Evolutionary conservation across 2,329 filamentous ascomycete genomes (phyloP), one percentile per base, ranked within the genome.

Genomic region (Pestalotiopsis sp.): DNA sequence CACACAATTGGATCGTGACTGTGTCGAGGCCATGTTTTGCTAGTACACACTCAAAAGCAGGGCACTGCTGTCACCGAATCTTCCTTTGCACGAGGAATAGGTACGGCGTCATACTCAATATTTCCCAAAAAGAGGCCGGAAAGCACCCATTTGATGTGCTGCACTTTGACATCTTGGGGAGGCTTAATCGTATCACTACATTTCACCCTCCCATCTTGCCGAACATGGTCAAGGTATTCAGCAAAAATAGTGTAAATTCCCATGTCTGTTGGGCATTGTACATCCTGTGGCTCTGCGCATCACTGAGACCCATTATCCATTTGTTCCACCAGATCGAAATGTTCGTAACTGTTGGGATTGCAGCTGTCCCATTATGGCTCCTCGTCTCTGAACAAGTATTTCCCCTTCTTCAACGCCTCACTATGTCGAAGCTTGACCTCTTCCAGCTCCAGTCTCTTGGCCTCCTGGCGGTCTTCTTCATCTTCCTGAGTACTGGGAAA

Each of bases 401-500:
- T 85, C 0, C 95, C 95, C 4, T 88, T 90, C 39, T 91, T 88
- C 88, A 93, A 92, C 1, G 96, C 95, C 77, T 98, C 94, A 64
- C 90, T 85, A 80, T 93, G 92, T 75, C 94, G 88, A 75, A 93
- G 90, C 72, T 90, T 86, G 1, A 98, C 85, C 67, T 88, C 86
- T 64, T 88, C 83, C 72, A 85, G 86, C 76, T 92, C 91, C 69
- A 88, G 81, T 73, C 85, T 85, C n/a, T 84, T 85, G 0, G 92
- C 92, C 76, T 90, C 89, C 69, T 86, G 85, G 68, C 87, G 87
- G 74, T 95, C 89, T 65, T 85, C 82, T 72, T 88, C 83, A 36
- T 91, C 81, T 79, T 98, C 93, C 78, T 98, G 96, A 1, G 96
- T 98, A 31, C 84, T 90, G 1, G 95, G 95, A 77, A 99, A 97